phyloP scores from a whole-genome alignment of 2,329 filamentous ascomycete genomes.

The Fusarium keratoplasticum region DNA sequence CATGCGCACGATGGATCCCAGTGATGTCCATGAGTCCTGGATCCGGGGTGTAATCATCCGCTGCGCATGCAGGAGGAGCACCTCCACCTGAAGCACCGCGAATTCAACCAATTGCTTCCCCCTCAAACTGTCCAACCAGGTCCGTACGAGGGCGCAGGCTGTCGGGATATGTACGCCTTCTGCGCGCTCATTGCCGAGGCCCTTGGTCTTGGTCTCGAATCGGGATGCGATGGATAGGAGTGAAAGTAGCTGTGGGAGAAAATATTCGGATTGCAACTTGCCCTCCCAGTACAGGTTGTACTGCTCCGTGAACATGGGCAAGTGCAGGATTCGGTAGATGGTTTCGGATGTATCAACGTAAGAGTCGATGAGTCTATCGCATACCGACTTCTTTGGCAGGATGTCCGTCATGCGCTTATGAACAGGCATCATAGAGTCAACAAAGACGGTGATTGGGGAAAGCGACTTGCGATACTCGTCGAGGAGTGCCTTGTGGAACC shows the following conservation, averaged over 20 bases:
- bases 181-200: conserved; percentile 61
- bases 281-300: conserved; percentile 66
- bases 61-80: conserved; percentile 65
- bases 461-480: conserved; percentile 60
- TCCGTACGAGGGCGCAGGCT: conserved; percentile 64
- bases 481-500: conserved; percentile 61
- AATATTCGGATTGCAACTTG: conserved; percentile 59
- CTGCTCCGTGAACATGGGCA: conserved; percentile 62
- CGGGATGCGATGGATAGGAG: conserved; percentile 66
- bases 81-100: conserved; percentile 64
- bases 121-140: conserved; percentile 64
- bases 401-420: conserved; percentile 69
- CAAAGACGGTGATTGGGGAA: conserved; percentile 66
- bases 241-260: conserved; percentile 65
- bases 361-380: conserved; percentile 61
- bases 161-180: conserved; percentile 69
- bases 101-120: conserved; percentile 66
- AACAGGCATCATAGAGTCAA: conserved; percentile 69
- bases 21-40: conserved; percentile 65
- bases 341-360: conserved; percentile 65
- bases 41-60: conserved; percentile 63
- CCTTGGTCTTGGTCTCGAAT: conserved; percentile 63
- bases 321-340: conserved; percentile 65
- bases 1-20: conserved; percentile 67
- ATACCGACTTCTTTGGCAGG: conserved; percentile 61